phyloP scores from a whole-genome alignment of 768 basidiomycete genomes.

The Mycena chlorophos region DNA sequence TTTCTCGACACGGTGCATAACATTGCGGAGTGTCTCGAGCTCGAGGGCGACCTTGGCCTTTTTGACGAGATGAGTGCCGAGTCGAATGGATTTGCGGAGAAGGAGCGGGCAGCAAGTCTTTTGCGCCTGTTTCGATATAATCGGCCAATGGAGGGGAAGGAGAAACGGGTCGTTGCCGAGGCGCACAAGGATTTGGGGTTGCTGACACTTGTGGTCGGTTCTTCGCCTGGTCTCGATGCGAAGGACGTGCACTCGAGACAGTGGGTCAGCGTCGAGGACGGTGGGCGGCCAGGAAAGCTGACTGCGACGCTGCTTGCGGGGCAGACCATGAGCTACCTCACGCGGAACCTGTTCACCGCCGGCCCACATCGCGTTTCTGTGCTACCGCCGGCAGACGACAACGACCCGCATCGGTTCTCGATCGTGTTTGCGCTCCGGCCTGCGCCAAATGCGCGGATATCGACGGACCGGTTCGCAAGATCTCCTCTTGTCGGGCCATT shows the following conservation, averaged over 20 bases:
- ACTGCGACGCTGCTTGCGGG: conserved; percentile 21
- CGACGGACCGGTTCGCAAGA: conserved; percentile 2
- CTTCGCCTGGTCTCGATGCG: conserved; percentile 18
- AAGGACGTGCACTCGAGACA: conserved; percentile 7
- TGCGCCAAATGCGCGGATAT: conserved; percentile 2
- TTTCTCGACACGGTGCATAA: conserved; percentile 9
- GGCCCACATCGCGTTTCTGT: conserved; percentile 21
- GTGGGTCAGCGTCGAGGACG: conserved; percentile 23
- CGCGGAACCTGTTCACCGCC: conserved; percentile 13
- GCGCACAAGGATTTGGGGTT: conserved; percentile 21
- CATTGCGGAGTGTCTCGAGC: conserved; percentile 19
- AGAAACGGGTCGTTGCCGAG: conserved; percentile 19
- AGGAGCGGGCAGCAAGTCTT: conserved; percentile 11
- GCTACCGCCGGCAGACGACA: background rate
- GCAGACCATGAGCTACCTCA: conserved; percentile 18
- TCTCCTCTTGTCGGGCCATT: conserved; percentile 12
- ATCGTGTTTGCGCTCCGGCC: conserved; percentile 22
- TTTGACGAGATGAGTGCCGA: conserved; percentile 16
- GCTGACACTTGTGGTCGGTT: conserved; percentile 17
- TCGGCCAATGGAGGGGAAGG: background rate
- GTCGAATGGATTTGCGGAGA: background rate
- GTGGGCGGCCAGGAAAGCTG: background rate
- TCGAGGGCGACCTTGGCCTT: background rate
- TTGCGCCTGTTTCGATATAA: conserved; percentile 19
- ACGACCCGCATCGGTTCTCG: conserved; percentile 13